Percentiles rank a stretch among this genome's conserved stretches.
These are phyloP conservation scores for Populus nigra DNA, from an alignment of 345 rosid genomes.

Conservation along the genomic window DNA sequence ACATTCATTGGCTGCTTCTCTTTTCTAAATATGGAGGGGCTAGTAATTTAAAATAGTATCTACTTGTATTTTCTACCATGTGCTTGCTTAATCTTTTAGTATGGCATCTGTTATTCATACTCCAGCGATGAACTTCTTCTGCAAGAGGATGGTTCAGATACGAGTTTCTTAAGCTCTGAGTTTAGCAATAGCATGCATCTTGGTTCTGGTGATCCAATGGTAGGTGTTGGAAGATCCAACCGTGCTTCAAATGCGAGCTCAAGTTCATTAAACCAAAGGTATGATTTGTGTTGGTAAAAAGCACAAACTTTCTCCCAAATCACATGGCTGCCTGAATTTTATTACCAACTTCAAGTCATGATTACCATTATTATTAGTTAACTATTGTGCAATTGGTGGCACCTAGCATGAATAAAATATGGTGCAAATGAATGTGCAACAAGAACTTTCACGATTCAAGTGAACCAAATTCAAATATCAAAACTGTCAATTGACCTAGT, in stretches of 20 bases:
- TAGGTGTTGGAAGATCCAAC: constrained; percentile 51
- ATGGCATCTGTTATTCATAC: constrained; percentile 18
- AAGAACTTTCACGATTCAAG: not conserved
- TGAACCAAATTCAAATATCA: not conserved
- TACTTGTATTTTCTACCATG: not conserved
- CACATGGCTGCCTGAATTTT: not conserved
- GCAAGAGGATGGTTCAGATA: constrained; percentile 76
- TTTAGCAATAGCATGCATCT: constrained; percentile 71
- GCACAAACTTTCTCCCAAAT: not conserved
- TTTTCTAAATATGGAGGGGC: not conserved
- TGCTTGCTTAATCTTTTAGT: constrained; percentile 3
- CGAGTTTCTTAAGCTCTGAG: constrained; percentile 50
- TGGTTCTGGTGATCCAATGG: constrained; percentile 53
- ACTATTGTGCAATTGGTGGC: constrained; percentile 1
- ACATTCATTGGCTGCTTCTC: not conserved
- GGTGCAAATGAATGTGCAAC: not conserved
- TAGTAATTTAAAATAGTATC: not conserved
- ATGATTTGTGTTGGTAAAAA: constrained; percentile 8
- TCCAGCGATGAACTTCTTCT: constrained; percentile 84
- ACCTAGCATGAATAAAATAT: not conserved
- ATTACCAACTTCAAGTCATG: not conserved
- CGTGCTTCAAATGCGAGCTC: constrained; percentile 41
- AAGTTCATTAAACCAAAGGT: constrained; percentile 60
- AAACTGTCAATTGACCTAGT: not conserved
- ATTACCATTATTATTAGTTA: not conserved